Evolutionary conservation across 179 eudicot species (phyloP), one percentile per base, ranked within the genome.

Genomic region (Drosera spatulata): DNA sequence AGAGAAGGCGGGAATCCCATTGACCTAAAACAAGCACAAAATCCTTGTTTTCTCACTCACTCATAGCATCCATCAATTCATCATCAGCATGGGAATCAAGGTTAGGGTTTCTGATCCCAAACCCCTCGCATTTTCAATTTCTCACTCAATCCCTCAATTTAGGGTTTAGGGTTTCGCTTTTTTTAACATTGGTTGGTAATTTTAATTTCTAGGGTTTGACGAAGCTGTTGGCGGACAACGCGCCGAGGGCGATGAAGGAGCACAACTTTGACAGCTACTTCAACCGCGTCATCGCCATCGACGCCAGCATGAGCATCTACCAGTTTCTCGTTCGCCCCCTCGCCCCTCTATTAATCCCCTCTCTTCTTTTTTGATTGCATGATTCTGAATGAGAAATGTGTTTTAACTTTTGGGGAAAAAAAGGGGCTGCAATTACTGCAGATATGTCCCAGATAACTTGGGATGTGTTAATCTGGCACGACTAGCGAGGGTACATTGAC

Each of bases 271-370:
- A 86, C 76, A 90, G 97, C 71, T 94, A 86, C 75, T 94, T 86
- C 55, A 85, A 85, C 66, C 88, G 95, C 2, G 82, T 79, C 73
- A 79, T 94, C 66, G 97, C 99, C 33, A 77, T 94, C 58, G 99
- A 94, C 69, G 99, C 99, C 70, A 90, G 97, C 85, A 94, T 94
- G 99, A 94, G 99, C 85, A 94, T 94, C 58, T 94, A 94, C 71
- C 99, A 94, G 65, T 94, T 94, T 62, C 85, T 94, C 40, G 99
- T 94, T 22, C 39, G 82, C 77, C 47, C n/a, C 13, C 11, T 54
- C 14, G 40, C 55, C 43, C 11, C 9, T 22, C 58, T 39, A 5
- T 38, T 66, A 15, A 2, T 12, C 13, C 3, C 50, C 9, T 38
- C 0, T 48, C 49, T 22, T 22, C 33, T 22, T 22, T 22, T 22